A percentile compares a stretch with the other conserved stretches of the same genome.
Conservation (phyloP, 78 protist genomes). For the Monocercomonoides exilis region DNA sequence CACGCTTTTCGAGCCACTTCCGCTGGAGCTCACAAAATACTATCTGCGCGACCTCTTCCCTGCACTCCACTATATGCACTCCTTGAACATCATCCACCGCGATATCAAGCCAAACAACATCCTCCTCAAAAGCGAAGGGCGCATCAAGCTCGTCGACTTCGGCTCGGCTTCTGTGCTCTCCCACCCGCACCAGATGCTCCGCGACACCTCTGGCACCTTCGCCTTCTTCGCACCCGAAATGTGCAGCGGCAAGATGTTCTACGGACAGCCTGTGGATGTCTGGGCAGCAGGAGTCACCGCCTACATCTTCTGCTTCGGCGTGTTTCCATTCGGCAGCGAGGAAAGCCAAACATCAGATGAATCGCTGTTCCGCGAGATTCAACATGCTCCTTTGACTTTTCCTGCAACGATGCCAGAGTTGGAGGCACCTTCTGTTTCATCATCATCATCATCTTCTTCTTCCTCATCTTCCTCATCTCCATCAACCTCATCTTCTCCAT, state of each 20-base stretch:
- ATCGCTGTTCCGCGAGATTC: too few relatives aligned
- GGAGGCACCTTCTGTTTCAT: too few relatives aligned
- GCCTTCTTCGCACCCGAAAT: conserved; percentile 63
- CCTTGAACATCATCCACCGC: neutral
- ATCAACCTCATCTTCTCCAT: too few relatives aligned
- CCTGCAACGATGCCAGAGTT: too few relatives aligned
- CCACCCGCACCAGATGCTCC: neutral
- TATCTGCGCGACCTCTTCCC: neutral
- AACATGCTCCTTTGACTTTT: too few relatives aligned
- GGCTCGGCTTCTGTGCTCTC: neutral
- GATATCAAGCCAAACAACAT: neutral
- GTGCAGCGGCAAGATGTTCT: neutral
- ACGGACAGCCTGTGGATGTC: conserved; percentile 31
- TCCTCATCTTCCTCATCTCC: too few relatives aligned
- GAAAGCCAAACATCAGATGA: too few relatives aligned
- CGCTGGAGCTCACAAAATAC: neutral
- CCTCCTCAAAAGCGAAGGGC: neutral
- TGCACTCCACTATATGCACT: neutral
- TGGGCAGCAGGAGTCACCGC: conserved; percentile 51
- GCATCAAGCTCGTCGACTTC: neutral
- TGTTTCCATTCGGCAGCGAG: conserved; percentile 15
- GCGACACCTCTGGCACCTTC: conserved; percentile 45
- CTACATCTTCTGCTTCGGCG: conserved; percentile 20
- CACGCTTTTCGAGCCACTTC: too few relatives aligned
- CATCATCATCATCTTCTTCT: too few relatives aligned